These are phyloP conservation scores for Parsonsia alboflavescens DNA, from an alignment of 257 asterid genomes.

Conservation along the genomic window DNA sequence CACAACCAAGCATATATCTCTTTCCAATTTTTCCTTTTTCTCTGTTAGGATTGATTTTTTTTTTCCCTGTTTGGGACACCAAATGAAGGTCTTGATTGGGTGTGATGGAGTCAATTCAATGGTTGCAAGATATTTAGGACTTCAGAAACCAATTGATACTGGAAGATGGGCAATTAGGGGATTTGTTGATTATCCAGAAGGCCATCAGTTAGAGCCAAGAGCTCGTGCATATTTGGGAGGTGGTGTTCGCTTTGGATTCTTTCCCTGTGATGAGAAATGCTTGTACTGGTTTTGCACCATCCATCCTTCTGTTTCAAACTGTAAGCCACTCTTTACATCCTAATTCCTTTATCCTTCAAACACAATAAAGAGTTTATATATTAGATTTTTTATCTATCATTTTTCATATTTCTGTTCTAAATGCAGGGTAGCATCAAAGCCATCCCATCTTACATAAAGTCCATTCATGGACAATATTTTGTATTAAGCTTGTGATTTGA, in stretches of 20 bases:
- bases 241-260: conserved; percentile 56
- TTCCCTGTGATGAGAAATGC: conserved; percentile 56
- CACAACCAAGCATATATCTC: not conserved
- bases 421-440: not conserved
- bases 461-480: not conserved
- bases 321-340: conserved; percentile 38
- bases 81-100: conserved; percentile 63
- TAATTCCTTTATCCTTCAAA: not conserved
- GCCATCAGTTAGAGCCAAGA: conserved; percentile 56
- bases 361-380: not conserved
- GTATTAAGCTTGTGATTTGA: not conserved
- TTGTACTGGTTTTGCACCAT: conserved; percentile 76
- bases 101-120: conserved; percentile 79
- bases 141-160: conserved; percentile 37
- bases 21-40: not conserved
- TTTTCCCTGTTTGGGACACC: not conserved
- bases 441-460: not conserved
- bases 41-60: not conserved
- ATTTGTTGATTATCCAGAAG: conserved; percentile 45
- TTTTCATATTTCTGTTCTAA: not conserved
- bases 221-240: conserved; percentile 46
- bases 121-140: conserved; percentile 72
- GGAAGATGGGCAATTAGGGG: conserved; percentile 76
- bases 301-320: conserved; percentile 31
- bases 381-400: not conserved